phyloP scores from a whole-genome alignment of 2,329 filamentous ascomycete genomes.

The Eurotiales sp. region DNA sequence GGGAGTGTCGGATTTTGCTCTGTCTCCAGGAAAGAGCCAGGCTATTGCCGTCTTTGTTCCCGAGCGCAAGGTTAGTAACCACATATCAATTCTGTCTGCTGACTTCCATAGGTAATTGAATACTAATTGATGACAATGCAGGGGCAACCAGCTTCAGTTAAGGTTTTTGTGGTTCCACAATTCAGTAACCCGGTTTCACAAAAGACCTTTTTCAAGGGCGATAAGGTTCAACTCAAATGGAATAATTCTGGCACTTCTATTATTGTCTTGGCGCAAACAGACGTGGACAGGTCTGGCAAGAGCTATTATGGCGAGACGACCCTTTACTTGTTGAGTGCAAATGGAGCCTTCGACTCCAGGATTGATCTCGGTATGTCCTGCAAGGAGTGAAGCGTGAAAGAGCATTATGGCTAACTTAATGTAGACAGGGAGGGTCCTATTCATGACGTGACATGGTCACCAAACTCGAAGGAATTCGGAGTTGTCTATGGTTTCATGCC shows the following conservation, averaged over 20 bases:
- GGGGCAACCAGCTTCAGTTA: slow-evolving; percentile 90
- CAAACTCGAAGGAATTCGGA: slow-evolving; percentile 95
- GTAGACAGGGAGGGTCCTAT: slow-evolving; percentile 94
- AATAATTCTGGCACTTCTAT: slow-evolving; percentile 86
- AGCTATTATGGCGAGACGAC: slow-evolving; percentile 99
- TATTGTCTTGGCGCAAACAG: slow-evolving; percentile 93
- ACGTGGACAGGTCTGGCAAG: slow-evolving; percentile 97
- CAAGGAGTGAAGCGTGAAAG: neutral
- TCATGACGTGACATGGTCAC: slow-evolving; percentile 97
- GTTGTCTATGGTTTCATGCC: slow-evolving; percentile 99
- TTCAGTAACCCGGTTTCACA: slow-evolving; percentile 82
- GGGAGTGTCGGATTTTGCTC: slow-evolving; percentile 81
- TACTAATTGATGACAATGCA: slow-evolving; percentile 35
- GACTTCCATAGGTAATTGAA: too few relatives aligned
- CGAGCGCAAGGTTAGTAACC: slow-evolving; percentile 77
- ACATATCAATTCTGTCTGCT: too few relatives aligned
- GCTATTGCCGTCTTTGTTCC: slow-evolving; percentile 93
- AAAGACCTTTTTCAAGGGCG: slow-evolving; percentile 98
- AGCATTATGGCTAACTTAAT: neutral
- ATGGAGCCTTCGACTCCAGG: slow-evolving; percentile 86
- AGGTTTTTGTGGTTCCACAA: slow-evolving; percentile 88
- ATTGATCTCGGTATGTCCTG: slow-evolving; percentile 62
- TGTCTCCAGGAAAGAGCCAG: slow-evolving; percentile 85
- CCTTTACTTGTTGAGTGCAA: slow-evolving; percentile 89
- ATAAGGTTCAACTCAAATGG: slow-evolving; percentile 99